Conservation (phyloP, 2,329 filamentous ascomycete species). For the Dactylellina leptospora region DNA sequence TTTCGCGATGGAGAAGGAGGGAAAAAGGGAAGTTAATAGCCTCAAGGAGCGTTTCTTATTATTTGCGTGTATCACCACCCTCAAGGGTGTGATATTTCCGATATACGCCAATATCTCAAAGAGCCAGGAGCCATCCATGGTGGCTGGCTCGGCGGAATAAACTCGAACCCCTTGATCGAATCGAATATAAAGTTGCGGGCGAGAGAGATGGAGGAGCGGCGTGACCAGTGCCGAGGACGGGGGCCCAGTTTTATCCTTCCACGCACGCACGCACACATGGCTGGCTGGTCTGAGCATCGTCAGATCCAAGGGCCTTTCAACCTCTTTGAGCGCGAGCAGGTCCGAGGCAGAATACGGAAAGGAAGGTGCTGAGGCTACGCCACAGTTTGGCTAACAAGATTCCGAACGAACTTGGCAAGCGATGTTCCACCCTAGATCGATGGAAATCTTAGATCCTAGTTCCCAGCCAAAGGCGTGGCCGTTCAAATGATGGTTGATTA, state of each 20-base stretch:
- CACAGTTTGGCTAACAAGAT: slow-evolving; percentile 48
- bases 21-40: slow-evolving; percentile 26
- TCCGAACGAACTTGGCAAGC: slow-evolving; percentile 53
- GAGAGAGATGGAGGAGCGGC: slow-evolving; percentile 37
- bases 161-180: slow-evolving; percentile 18
- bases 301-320: not conserved
- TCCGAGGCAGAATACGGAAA: slow-evolving; percentile 42
- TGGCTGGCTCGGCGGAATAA: slow-evolving; percentile 30
- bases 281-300: slow-evolving; percentile 2
- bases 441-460: slow-evolving; percentile 53
- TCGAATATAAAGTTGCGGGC: slow-evolving; percentile 25
- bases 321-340: not conserved
- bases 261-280: slow-evolving; percentile 16
- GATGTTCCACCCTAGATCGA: slow-evolving; percentile 51
- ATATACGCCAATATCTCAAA: slow-evolving; percentile 39
- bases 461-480: slow-evolving; percentile 51
- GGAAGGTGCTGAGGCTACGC: slow-evolving; percentile 48
- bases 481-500: slow-evolving; percentile 42
- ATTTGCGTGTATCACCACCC: slow-evolving; percentile 47
- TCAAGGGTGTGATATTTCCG: slow-evolving; percentile 50
- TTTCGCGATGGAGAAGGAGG: slow-evolving; percentile 27
- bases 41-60: slow-evolving; percentile 46
- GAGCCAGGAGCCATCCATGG: slow-evolving; percentile 10
- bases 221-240: slow-evolving; percentile 33
- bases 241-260: slow-evolving; percentile 26